Evolutionary conservation across 1,284 basidiomycete species (phyloP).

Genomic region (Hymenochaete sp.): DNA sequence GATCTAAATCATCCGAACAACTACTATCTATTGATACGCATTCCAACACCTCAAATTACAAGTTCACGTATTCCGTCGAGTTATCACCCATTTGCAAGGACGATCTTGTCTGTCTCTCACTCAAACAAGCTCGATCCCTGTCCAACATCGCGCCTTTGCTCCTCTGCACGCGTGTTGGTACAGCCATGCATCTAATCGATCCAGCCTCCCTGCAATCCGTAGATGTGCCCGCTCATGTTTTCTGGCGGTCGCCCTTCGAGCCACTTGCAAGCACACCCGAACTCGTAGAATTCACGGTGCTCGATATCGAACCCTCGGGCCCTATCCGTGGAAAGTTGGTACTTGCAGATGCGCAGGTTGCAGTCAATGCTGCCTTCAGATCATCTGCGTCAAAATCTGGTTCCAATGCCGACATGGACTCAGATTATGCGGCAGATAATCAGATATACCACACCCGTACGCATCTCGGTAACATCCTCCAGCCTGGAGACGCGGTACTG

Average conservation of each 20-base stretch:
- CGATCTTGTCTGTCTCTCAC: slow-evolving; percentile 87
- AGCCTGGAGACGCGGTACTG: slow-evolving; percentile 89
- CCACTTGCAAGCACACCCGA: slow-evolving; percentile 77
- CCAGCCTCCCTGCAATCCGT: slow-evolving; percentile 77
- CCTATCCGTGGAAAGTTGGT: slow-evolving; percentile 67
- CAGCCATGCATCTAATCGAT: slow-evolving; percentile 87
- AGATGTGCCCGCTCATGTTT: slow-evolving; percentile 76
- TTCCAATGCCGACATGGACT: slow-evolving; percentile 39
- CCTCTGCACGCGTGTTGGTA: slow-evolving; percentile 86
- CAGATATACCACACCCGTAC: slow-evolving; percentile 95
- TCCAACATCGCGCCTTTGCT: slow-evolving; percentile 86
- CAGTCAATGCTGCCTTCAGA: slow-evolving; percentile 72
- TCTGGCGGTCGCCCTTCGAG: slow-evolving; percentile 88
- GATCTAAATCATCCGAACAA: slow-evolving; percentile 89
- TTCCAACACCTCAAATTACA: slow-evolving; percentile 89
- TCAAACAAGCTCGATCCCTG: slow-evolving; percentile 71
- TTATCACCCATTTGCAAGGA: slow-evolving; percentile 97
- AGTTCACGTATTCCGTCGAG: slow-evolving; percentile 97
- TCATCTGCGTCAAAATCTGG: slow-evolving; percentile 36
- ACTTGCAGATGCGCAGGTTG: slow-evolving; percentile 91
- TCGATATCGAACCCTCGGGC: slow-evolving; percentile 86
- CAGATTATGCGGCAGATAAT: slow-evolving; percentile 40
- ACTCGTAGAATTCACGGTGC: slow-evolving; percentile 89
- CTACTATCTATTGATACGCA: slow-evolving; percentile 91
- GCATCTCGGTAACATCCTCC: slow-evolving; percentile 89